Evolutionary conservation across 768 basidiomycete species (phyloP), one percentile per base, ranked within the genome.

Genomic region (Lyophyllum atratum): DNA sequence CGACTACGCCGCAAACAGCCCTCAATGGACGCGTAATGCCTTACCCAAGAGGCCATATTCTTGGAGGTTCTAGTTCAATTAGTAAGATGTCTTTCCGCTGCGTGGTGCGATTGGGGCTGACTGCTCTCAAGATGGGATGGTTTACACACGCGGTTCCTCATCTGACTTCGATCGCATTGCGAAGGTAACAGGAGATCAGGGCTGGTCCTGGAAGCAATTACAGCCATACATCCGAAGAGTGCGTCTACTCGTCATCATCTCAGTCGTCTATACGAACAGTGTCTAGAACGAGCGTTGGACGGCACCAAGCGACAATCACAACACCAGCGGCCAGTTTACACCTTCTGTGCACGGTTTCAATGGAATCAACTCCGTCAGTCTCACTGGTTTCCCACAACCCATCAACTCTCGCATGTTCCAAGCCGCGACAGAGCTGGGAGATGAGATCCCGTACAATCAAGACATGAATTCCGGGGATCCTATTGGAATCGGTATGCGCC

Each of bases 381-480:
- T 72, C n/a, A 51, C 64, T 29, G 65, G 69, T 8, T 66, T 54
- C 43, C 56, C 65, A 22, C 49, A 55, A 15, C 42, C 68, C 7
- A 68, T 72, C 17, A 73, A 77, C 54, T 56, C 60, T 2, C 70
- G 65, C 11, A 63, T 78, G 15, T 59, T 79, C 8, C 59, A 67
- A 47, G 70, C 76, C 0, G 67, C 73, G 0, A 31, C 66, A n/a
- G 68, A 80, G 47, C 64, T 78, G 8, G 54, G 65, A 1, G 63
- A 68, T 10, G 71, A 74, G 44, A 80, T 75, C 57, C 68, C 74
- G 2, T 80, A 67, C 59, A 77, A 76, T 56, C 33, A 65, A 14
- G 81, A 82, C 60, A 68, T 69, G 54, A 80, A 80, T 56, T 71
- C 73, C 24, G 80, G 81, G 11, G 66, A 62, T 9, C 71, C 72